phyloP scores from a whole-genome alignment of 176 grass and related monocot species.

The Musa beccarii region DNA sequence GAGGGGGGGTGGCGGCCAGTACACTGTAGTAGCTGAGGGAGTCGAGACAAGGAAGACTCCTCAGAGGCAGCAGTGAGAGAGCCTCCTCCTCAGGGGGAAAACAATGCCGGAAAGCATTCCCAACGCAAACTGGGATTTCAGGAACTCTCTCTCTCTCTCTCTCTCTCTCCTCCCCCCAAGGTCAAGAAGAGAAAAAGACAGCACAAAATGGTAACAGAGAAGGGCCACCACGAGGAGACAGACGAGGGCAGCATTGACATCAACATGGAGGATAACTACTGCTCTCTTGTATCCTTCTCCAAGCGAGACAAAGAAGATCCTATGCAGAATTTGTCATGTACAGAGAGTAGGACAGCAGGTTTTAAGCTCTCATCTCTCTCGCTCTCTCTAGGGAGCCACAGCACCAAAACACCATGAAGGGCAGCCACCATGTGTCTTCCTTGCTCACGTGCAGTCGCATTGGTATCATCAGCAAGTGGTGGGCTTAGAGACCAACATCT shows the following conservation, averaged over 20 bases:
- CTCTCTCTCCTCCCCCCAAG: background rate
- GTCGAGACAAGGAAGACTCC: constrained; percentile 8
- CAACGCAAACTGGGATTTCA: background rate
- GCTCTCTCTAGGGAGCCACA: too few relatives aligned
- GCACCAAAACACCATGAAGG: too few relatives aligned
- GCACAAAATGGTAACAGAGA: background rate
- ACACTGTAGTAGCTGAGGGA: background rate
- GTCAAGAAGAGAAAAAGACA: background rate
- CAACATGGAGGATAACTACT: background rate
- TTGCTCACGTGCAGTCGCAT: background rate
- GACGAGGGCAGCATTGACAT: too few relatives aligned
- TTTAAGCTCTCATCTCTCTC: too few relatives aligned
- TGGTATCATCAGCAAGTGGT: too few relatives aligned
- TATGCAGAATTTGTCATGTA: constrained; percentile 5
- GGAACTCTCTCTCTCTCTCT: too few relatives aligned
- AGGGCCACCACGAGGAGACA: too few relatives aligned
- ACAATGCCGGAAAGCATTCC: background rate
- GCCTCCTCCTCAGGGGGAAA: background rate
- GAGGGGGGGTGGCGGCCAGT: too few relatives aligned
- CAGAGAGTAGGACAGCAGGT: too few relatives aligned
- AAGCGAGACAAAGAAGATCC: constrained; percentile 10
- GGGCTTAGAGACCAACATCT: background rate
- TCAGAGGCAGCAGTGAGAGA: background rate
- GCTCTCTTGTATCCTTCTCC: background rate
- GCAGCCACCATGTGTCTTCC: background rate